Evolutionary conservation across 2,329 filamentous ascomycete species (phyloP), one percentile per base, ranked within the genome.

Genomic region (Sphaerulina vaccinii): DNA sequence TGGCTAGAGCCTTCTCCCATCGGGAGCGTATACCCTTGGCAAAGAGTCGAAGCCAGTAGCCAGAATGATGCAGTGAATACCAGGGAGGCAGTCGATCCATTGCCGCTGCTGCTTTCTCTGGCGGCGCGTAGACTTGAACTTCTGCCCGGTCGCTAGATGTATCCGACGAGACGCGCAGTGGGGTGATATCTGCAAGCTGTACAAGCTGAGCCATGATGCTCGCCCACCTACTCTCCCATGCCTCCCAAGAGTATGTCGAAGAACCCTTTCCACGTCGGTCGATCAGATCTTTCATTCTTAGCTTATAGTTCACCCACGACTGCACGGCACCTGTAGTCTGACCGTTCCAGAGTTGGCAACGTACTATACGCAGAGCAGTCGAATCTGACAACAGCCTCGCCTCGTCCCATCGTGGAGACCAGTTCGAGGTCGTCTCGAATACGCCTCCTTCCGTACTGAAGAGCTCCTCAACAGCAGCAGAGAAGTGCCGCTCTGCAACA

Each of bases 371-470:
- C 46, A 96, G 81, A 1, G 89, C 84, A 58, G 95, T 81, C 9
- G 86, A 73, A 68, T 99, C 93, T 2, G 89, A 87, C 32, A 97
- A 70, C 23, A 93, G 73, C n/a, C 93, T 83, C n/a, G 88, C 90
- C 69, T 97, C 90, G 65, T 96, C 88, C 81, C 92, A 99, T 54
- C 90, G 81, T 13, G 88, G 84, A 61, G 84, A 91, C 91, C 91
- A 96, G 64, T 84, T 91, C 3, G 90, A 87, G 52, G 95, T 92
- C 11, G 86, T 85, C 64, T 96, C 91, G 62, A 96, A 84, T 5
- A 96, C 81, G 63, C 74, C 74, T 18, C 63, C 65, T 54, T 96
- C 92, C 22, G 85, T 77, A 15, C 87, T 86, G 57, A 97, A 82
- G 9, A 99, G 72, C 18, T 82, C 83, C 46, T 95, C 90, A 60